These are phyloP conservation scores for Talaromyces funiculosus DNA, from an alignment of 2,329 filamentous ascomycete genomes.

Conservation along the genomic window DNA sequence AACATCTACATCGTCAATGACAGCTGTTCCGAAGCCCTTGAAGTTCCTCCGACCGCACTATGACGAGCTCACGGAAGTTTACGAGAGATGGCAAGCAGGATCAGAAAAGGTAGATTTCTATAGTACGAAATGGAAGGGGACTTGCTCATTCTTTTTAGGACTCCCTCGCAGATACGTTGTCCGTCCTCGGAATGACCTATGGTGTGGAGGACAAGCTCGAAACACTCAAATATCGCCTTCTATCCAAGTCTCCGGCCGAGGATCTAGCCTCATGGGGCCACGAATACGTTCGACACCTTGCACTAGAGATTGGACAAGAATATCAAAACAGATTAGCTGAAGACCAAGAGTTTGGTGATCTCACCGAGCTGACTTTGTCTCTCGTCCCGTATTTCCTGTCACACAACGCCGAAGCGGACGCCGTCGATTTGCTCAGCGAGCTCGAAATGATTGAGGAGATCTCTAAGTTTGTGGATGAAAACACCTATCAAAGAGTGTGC, in stretches of 20 bases:
- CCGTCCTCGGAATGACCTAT: constrained; percentile 97
- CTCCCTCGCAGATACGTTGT: constrained; percentile 87
- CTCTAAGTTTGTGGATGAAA: constrained; percentile 80
- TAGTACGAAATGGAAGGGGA: background rate
- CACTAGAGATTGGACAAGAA: constrained; percentile 91
- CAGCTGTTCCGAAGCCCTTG: constrained; percentile 93
- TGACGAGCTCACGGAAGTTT: constrained; percentile 76
- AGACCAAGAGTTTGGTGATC: constrained; percentile 76
- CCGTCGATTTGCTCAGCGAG: constrained; percentile 94
- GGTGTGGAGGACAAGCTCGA: constrained; percentile 94
- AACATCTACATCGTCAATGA: constrained; percentile 99
- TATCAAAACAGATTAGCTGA: constrained; percentile 81
- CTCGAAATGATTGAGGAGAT: constrained; percentile 95
- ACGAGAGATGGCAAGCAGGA: constrained; percentile 80
- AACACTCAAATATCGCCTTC: constrained; percentile 88
- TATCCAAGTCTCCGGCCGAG: constrained; percentile 66
- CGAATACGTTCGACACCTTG: constrained; percentile 93
- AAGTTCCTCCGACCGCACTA: constrained; percentile 98
- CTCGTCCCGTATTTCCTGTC: constrained; percentile 92
- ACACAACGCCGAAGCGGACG: constrained; percentile 96
- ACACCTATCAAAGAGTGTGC: constrained; percentile 89
- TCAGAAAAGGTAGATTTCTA: constrained; percentile 65
- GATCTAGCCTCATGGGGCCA: constrained; percentile 98
- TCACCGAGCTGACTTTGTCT: constrained; percentile 75
- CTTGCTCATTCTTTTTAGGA: constrained; percentile 37